phyloP scores from a whole-genome alignment of 148 eudicot species.

The Heliamphora exappendiculata region DNA sequence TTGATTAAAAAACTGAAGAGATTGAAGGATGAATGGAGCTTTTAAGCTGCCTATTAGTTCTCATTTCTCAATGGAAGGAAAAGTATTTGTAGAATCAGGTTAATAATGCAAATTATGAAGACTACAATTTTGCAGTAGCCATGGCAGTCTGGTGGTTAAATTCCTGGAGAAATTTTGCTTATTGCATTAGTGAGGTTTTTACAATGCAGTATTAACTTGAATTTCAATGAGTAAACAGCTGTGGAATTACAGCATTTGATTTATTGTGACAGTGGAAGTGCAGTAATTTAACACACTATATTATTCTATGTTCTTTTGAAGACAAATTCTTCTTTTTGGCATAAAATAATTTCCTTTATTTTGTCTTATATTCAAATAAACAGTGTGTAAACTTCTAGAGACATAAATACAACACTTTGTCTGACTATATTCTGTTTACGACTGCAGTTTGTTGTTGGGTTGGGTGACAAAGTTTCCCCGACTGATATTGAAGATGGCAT shows the following conservation, averaged over 20 bases:
- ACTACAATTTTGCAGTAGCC: not conserved
- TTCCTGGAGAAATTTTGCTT: not conserved
- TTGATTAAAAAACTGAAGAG: not conserved
- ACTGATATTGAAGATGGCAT: constrained; percentile 99
- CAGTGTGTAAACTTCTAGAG: not conserved
- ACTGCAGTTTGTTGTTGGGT: constrained; percentile 93
- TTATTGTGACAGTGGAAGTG: not conserved
- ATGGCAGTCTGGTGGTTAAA: not conserved
- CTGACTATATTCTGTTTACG: constrained; percentile 10
- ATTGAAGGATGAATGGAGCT: not conserved
- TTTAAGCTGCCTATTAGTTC: not conserved
- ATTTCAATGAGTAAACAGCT: not conserved
- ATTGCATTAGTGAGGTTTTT: not conserved
- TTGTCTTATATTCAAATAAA: not conserved
- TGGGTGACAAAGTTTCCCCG: constrained; percentile 98
- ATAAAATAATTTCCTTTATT: too few relatives aligned
- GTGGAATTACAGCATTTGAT: not conserved
- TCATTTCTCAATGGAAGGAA: not conserved
- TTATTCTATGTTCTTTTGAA: not conserved
- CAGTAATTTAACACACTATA: not conserved
- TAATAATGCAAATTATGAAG: not conserved
- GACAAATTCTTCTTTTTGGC: not conserved
- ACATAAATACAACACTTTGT: not conserved
- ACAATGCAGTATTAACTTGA: not conserved
- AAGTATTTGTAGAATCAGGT: not conserved